A percentile compares a stretch with the other conserved stretches of the same genome.
These are phyloP conservation scores for Linanthus parryae DNA, from an alignment of 148 eudicot genomes.

Conservation along the genomic window DNA sequence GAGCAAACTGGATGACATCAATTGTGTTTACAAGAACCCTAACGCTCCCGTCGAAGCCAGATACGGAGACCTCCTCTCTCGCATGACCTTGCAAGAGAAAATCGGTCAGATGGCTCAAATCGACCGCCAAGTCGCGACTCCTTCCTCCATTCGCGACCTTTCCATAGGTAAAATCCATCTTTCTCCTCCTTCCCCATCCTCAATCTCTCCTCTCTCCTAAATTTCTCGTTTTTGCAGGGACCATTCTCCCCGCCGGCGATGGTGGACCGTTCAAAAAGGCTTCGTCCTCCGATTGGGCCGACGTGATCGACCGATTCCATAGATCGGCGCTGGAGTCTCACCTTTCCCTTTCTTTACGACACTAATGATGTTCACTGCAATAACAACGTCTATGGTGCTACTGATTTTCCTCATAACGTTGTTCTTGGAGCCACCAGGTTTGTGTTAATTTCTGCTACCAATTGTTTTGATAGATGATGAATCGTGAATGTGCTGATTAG, in stretches of 20 bases:
- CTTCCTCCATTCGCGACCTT: constrained; percentile 38
- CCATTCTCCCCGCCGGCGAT: constrained; percentile 68
- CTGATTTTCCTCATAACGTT: constrained; percentile 87
- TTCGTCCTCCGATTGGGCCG: constrained; percentile 70
- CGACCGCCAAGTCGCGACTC: constrained; percentile 57
- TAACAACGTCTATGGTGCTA: constrained; percentile 75
- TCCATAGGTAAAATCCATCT: constrained; percentile 74
- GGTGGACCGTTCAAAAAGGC: constrained; percentile 59
- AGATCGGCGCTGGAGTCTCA: constrained; percentile 61
- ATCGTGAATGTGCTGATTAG: neutral
- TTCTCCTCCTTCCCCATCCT: no score
- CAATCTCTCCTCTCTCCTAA: no score
- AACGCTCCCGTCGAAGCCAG: constrained; percentile 55
- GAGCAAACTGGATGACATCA: no score
- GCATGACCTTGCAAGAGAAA: constrained; percentile 81
- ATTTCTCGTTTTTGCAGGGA: constrained; percentile 40
- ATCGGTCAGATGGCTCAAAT: constrained; percentile 94
- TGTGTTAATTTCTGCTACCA: neutral
- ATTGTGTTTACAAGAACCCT: constrained; percentile 65
- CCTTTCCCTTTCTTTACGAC: constrained; percentile 82
- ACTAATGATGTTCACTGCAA: constrained; percentile 90
- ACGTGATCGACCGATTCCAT: constrained; percentile 74
- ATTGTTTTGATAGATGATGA: no score
- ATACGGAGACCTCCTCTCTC: constrained; percentile 62
- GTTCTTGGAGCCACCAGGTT: constrained; percentile 97